A percentile compares a stretch with the other conserved stretches of the same genome.
phyloP scores from a whole-genome alignment of 2,329 filamentous ascomycete genomes.

The Ceratocystis alfenasii region DNA sequence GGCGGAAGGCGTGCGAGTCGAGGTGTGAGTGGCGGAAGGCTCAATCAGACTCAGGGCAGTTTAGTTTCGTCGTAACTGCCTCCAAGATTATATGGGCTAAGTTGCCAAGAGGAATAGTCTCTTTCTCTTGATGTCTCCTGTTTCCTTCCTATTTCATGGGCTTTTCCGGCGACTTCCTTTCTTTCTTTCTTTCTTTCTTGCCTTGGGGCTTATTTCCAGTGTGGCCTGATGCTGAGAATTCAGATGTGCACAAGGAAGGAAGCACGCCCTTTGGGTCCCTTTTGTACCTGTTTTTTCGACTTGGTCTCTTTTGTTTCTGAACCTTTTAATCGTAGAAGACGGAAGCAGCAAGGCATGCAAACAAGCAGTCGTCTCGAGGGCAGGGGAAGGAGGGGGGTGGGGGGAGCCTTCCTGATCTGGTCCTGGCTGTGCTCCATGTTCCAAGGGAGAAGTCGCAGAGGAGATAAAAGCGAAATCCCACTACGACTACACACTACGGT shows the following conservation, averaged over 20 bases:
- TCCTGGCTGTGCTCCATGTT: constrained; percentile 3
- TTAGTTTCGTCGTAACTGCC: neutral
- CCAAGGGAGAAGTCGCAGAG: neutral
- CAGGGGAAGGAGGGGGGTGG: neutral
- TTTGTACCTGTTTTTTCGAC: neutral
- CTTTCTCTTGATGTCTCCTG: neutral
- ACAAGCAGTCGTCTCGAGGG: constrained; percentile 3
- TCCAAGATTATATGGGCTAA: neutral
- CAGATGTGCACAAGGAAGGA: neutral
- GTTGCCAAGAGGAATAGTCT: neutral
- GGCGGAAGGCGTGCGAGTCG: neutral
- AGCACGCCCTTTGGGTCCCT: neutral
- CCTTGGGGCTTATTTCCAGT: neutral
- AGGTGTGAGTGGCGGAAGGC: neutral
- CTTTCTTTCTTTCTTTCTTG: neutral
- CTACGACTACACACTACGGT: neutral
- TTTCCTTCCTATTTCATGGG: constrained; percentile 8
- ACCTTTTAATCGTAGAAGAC: constrained; percentile 2
- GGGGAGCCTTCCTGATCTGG: neutral
- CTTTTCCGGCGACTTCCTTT: neutral
- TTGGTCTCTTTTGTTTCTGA: neutral
- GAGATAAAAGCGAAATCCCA: neutral
- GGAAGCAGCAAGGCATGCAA: constrained; percentile 10
- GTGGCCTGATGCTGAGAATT: constrained; percentile 6
- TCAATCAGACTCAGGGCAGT: neutral